phyloP scores from a whole-genome alignment of 2,329 filamentous ascomycete genomes.

The Cryphonectria carpinicola region DNA sequence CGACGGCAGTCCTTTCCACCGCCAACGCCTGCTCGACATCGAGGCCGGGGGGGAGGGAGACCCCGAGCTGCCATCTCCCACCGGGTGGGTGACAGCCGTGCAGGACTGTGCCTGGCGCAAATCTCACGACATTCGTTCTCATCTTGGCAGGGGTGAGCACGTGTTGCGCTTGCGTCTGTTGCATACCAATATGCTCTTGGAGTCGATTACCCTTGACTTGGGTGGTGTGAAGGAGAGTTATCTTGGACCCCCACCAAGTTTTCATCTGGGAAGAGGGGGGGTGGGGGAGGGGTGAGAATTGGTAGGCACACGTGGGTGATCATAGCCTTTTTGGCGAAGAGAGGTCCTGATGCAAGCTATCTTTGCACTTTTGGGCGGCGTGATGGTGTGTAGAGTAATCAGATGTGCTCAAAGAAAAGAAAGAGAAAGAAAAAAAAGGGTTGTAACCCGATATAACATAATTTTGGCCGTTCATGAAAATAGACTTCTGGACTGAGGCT shows the following conservation, averaged over 20 bases:
- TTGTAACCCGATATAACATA: too few species aligned
- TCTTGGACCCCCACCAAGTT: conserved; percentile 38
- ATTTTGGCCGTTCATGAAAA: neutral
- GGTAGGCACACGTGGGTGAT: neutral
- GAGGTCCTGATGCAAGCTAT: neutral
- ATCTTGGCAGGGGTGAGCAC: conserved; percentile 23
- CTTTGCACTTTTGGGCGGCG: neutral
- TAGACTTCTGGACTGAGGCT: too few species aligned
- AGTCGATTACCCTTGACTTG: conserved; percentile 42
- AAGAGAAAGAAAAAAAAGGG: too few species aligned
- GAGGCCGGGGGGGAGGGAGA: conserved; percentile 26
- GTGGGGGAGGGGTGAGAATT: too few species aligned
- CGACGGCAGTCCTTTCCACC: conserved; percentile 31
- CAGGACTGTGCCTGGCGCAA: conserved; percentile 30
- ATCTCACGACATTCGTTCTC: conserved; percentile 9
- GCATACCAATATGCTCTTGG: conserved; percentile 37
- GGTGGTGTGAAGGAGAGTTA: conserved; percentile 42
- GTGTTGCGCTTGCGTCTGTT: conserved; percentile 37
- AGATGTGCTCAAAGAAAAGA: neutral
- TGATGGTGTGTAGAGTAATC: neutral
- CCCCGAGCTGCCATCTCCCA: conserved; percentile 21
- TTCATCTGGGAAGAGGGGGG: neutral
- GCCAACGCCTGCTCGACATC: conserved; percentile 31
- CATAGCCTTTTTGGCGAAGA: neutral
- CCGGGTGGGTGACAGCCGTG: conserved; percentile 28